Conservation (phyloP, 2,329 filamentous ascomycete genomes). For the Aureobasidium subglaciale region DNA sequence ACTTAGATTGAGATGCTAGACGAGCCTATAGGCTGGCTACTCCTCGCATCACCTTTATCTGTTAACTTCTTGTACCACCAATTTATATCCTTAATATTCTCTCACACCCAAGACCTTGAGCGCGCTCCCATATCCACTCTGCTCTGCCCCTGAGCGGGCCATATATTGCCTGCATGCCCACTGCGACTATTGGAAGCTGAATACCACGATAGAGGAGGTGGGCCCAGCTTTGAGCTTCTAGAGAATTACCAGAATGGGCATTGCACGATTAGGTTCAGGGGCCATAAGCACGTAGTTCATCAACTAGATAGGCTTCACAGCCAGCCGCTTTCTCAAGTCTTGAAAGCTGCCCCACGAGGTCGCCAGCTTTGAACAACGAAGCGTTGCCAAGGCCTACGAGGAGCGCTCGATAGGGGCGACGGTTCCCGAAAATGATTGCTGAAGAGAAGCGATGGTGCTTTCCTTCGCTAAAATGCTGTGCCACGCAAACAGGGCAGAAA, state of each 20-base stretch:
- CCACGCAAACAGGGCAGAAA: not conserved
- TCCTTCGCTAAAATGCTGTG: not conserved
- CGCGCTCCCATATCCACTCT: too few species aligned
- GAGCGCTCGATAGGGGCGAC: conserved; percentile 1
- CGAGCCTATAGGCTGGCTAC: not conserved
- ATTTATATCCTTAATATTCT: not conserved
- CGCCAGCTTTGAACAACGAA: not conserved
- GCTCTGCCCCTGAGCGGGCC: not conserved
- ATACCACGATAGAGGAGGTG: not conserved
- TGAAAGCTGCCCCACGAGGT: not conserved
- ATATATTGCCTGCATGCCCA: not conserved
- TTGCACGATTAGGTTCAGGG: not conserved
- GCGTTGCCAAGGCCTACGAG: conserved; percentile 7
- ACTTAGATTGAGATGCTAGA: not conserved
- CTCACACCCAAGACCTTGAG: not conserved
- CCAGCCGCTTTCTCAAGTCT: not conserved
- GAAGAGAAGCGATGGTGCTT: not conserved
- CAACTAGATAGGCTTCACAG: not conserved
- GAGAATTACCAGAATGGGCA: not conserved
- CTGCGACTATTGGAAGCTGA: conserved; percentile 4
- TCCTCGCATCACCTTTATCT: conserved; percentile 1
- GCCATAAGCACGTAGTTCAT: not conserved
- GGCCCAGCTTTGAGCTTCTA: not conserved
- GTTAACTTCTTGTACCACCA: conserved; percentile 10
- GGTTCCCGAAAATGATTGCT: not conserved